phyloP scores from a whole-genome alignment of 805 yeast species.

The Saturnispora dispora region DNA sequence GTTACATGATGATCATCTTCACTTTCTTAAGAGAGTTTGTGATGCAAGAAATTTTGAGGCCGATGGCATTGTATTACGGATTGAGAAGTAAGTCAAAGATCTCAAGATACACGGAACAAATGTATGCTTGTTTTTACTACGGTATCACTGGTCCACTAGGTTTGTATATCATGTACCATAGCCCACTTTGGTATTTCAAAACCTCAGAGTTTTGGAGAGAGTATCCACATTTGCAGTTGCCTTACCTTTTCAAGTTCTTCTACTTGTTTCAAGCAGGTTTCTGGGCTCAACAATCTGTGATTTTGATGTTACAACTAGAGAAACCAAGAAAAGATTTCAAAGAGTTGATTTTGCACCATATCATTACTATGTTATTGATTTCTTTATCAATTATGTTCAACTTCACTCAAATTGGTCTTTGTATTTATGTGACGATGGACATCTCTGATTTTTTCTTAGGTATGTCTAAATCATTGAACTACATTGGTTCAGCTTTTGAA shows the following conservation, averaged over 20 bases:
- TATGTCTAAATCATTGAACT: constrained; percentile 76
- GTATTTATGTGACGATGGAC: constrained; percentile 92
- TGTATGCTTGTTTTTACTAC: constrained; percentile 75
- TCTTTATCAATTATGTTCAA: constrained; percentile 87
- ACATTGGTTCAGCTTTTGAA: constrained; percentile 58
- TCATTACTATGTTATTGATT: constrained; percentile 81
- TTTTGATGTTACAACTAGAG: constrained; percentile 75
- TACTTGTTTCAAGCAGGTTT: constrained; percentile 91
- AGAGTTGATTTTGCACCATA: constrained; percentile 88
- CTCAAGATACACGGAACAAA: constrained; percentile 86
- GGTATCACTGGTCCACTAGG: constrained; percentile 81
- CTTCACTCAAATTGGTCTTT: constrained; percentile 92
- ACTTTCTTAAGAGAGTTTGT: constrained; percentile 84
- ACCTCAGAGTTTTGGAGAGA: constrained; percentile 70
- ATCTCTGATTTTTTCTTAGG: constrained; percentile 85
- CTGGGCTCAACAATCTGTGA: constrained; percentile 94
- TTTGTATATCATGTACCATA: constrained; percentile 71
- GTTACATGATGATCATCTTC: constrained; percentile 75
- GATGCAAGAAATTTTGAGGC: constrained; percentile 75
- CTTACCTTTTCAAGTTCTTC: constrained; percentile 61
- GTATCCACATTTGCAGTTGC: constrained; percentile 78
- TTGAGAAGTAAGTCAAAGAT: constrained; percentile 46
- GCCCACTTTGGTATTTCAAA: constrained; percentile 85
- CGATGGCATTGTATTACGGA: constrained; percentile 52
- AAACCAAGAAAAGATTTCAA: constrained; percentile 90